Conservation (phyloP, 441 rosid species). For the Metrosideros polymorpha region DNA sequence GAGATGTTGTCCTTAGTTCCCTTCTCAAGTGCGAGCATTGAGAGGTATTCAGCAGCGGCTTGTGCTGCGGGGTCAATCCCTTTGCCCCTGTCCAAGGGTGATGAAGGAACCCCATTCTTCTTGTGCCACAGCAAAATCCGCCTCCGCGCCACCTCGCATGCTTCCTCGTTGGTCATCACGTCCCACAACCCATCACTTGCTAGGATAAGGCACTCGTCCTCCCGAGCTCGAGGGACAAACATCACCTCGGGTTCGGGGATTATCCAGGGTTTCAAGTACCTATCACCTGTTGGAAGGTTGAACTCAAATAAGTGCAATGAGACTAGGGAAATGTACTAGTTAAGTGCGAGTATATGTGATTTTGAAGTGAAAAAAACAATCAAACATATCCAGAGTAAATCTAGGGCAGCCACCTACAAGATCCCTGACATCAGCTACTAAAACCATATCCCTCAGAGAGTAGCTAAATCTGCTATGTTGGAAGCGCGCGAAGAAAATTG, state of each 20-base stretch:
- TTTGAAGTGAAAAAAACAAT: not conserved
- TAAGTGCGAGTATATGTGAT: not conserved
- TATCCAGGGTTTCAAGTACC: conserved; percentile 6
- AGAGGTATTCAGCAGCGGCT: not conserved
- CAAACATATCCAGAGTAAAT: conserved; percentile 1
- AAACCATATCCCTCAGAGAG: not conserved
- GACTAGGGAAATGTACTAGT: not conserved
- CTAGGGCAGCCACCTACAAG: not conserved
- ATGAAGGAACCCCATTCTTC: not conserved
- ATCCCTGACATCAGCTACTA: not conserved
- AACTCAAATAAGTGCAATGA: not conserved
- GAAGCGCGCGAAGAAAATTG: conserved; percentile 26
- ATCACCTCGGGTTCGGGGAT: conserved; percentile 1
- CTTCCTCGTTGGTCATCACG: conserved; percentile 1
- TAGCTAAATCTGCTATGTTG: conserved; percentile 35
- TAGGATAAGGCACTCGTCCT: not conserved
- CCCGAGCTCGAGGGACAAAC: conserved; percentile 1
- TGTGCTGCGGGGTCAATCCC: not conserved
- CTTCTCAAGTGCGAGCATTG: not conserved
- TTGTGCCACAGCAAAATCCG: not conserved
- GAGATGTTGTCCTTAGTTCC: not conserved
- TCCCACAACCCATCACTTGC: conserved; percentile 8
- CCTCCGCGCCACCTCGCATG: not conserved
- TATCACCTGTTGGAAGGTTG: not conserved
- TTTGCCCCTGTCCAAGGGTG: not conserved